phyloP scores from a whole-genome alignment of 306 rosid genomes.

The Amphicarpaea edgeworthii region DNA sequence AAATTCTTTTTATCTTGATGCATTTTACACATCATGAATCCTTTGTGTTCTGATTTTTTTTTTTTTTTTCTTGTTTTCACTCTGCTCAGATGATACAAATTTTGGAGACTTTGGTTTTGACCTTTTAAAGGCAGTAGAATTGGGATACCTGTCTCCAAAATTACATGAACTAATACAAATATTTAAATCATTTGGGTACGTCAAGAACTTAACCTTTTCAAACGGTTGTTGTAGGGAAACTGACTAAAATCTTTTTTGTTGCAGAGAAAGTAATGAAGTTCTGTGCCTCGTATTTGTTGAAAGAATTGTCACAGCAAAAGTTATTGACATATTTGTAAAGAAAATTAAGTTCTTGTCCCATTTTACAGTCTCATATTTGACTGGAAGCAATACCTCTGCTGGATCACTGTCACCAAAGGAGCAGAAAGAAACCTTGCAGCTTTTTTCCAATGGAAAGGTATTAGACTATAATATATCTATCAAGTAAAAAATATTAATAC shows the following conservation, averaged over 20 bases:
- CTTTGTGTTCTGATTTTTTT: slow-evolving; percentile 1
- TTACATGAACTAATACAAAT: slow-evolving; percentile 60
- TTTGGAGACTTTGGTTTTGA: slow-evolving; percentile 51
- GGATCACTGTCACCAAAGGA: slow-evolving; percentile 58
- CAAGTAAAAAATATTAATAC: neutral
- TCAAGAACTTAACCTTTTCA: neutral
- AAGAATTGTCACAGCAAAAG: slow-evolving; percentile 75
- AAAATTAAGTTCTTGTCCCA: slow-evolving; percentile 58
- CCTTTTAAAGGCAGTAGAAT: slow-evolving; percentile 54
- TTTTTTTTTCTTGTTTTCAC: neutral
- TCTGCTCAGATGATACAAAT: slow-evolving; percentile 49
- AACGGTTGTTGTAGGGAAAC: slow-evolving; percentile 17
- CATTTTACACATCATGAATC: neutral
- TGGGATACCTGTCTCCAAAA: slow-evolving; percentile 70
- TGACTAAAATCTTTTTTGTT: slow-evolving; percentile 35
- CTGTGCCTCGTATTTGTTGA: slow-evolving; percentile 74
- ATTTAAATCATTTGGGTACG: slow-evolving; percentile 70
- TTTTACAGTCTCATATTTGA: slow-evolving; percentile 68
- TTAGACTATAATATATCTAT: slow-evolving; percentile 13
- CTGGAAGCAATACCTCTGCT: slow-evolving; percentile 63
- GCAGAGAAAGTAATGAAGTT: slow-evolving; percentile 63
- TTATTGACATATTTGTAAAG: slow-evolving; percentile 64
- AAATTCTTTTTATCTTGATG: neutral
- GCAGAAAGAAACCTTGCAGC: slow-evolving; percentile 64
- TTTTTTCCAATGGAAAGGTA: slow-evolving; percentile 72